Evolutionary conservation across 139 green algal species (phyloP).

Genomic region (Tetradesmus lagerheimii): DNA sequence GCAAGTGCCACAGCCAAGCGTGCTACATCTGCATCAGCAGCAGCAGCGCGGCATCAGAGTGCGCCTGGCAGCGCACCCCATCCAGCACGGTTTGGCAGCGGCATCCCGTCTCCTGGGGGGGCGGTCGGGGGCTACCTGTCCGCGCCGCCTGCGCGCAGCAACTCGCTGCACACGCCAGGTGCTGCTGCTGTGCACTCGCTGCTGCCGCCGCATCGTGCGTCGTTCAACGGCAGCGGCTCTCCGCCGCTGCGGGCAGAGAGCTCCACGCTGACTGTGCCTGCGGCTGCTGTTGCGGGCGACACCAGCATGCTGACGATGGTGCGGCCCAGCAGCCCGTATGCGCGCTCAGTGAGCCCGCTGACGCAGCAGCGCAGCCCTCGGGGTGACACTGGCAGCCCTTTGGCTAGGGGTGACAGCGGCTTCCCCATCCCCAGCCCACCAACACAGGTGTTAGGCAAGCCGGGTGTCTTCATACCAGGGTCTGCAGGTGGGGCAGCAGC

Average conservation of each 20-base stretch:
- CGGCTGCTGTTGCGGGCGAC: constrained; percentile 20
- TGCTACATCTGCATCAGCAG: not conserved
- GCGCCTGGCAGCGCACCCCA: constrained; percentile 31
- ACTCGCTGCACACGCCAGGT: not conserved
- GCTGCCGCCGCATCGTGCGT: not conserved
- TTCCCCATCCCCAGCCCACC: constrained; percentile 23
- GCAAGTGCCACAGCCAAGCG: not conserved
- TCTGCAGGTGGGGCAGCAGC: not conserved
- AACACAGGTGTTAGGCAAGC: not conserved
- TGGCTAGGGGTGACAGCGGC: not conserved
- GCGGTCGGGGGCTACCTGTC: not conserved
- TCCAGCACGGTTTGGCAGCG: not conserved
- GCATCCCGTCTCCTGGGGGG: not conserved
- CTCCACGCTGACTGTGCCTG: not conserved
- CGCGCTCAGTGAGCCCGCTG: constrained; percentile 14
- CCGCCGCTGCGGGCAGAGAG: not conserved
- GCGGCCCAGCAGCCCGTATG: constrained; percentile 39
- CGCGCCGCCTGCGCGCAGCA: constrained; percentile 3
- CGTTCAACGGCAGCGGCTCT: constrained; percentile 3
- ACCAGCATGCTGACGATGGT: constrained; percentile 20
- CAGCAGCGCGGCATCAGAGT: not conserved
- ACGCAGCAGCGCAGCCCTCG: no score
- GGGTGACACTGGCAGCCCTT: not conserved
- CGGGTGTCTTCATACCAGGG: not conserved
- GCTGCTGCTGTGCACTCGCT: not conserved